phyloP scores from a whole-genome alignment of 2,329 filamentous ascomycete genomes.

The Cladorrhinum sp. region DNA sequence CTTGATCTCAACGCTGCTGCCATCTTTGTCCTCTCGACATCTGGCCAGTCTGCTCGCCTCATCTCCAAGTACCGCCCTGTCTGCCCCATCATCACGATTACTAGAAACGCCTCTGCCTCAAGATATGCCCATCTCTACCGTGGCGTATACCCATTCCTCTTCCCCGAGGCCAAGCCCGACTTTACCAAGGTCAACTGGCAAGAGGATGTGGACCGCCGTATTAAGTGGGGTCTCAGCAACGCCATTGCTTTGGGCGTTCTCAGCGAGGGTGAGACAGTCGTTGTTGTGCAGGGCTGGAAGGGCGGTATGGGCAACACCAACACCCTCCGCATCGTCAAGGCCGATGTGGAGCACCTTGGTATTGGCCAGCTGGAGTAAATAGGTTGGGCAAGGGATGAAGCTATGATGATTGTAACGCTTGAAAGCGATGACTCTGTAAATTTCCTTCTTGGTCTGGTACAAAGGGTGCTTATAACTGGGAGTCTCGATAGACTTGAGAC shows the following conservation, averaged over 20 bases:
- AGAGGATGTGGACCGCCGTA: slow-evolving; percentile 94
- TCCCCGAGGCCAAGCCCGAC: slow-evolving; percentile 90
- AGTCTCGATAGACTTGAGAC: background rate
- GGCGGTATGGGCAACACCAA: slow-evolving; percentile 91
- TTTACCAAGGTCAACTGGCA: slow-evolving; percentile 94
- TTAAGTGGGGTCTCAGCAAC: slow-evolving; percentile 93
- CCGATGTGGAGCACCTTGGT: slow-evolving; percentile 57
- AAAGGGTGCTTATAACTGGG: background rate
- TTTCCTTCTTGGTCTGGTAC: background rate
- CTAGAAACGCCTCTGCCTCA: slow-evolving; percentile 77
- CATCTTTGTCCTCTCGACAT: slow-evolving; percentile 94
- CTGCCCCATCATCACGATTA: slow-evolving; percentile 99
- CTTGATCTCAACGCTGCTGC: slow-evolving; percentile 95
- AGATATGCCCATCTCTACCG: slow-evolving; percentile 95
- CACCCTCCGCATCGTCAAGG: slow-evolving; percentile 66
- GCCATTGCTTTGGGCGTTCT: slow-evolving; percentile 80
- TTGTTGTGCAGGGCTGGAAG: slow-evolving; percentile 87
- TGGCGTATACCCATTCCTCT: slow-evolving; percentile 96
- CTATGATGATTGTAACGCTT: background rate
- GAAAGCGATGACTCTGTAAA: background rate
- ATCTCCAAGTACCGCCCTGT: slow-evolving; percentile 98
- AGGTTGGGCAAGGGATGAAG: background rate
- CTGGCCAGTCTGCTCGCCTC: slow-evolving; percentile 89
- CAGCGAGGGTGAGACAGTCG: slow-evolving; percentile 67
- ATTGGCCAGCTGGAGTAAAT: slow-evolving; percentile 42